Evolutionary conservation across 2,329 filamentous ascomycete species (phyloP).

Genomic region (Colletotrichum karsti): DNA sequence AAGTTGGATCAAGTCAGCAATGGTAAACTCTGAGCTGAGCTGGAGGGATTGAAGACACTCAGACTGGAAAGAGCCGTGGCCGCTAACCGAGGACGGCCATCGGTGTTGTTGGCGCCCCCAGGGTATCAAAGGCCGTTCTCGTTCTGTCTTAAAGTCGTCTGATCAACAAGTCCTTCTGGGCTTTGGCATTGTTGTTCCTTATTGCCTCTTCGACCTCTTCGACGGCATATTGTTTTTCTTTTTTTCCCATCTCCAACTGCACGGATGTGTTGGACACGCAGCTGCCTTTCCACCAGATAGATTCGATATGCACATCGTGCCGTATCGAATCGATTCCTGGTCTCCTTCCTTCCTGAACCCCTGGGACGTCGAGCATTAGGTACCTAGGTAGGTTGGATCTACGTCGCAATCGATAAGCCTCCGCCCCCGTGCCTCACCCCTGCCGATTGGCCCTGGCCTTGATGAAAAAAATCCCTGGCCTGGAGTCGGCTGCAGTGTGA

Average conservation of each 20-base stretch:
- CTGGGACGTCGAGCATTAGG: background rate
- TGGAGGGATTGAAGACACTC: too few relatives aligned
- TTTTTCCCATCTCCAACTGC: background rate
- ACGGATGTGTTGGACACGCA: background rate
- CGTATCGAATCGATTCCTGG: background rate
- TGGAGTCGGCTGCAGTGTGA: background rate
- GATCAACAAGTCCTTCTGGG: background rate
- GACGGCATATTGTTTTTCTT: background rate
- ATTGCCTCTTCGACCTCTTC: background rate
- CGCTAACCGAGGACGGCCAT: background rate
- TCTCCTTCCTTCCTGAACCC: background rate
- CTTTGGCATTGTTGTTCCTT: background rate
- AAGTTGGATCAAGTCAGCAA: background rate
- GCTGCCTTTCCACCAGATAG: background rate
- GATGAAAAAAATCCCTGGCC: conserved; percentile 7
- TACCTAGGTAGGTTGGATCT: too few relatives aligned
- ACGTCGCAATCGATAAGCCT: conserved; percentile 19
- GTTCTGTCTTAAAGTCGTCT: conserved; percentile 9
- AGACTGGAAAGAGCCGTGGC: background rate
- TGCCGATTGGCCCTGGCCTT: conserved; percentile 14
- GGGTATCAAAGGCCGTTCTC: background rate
- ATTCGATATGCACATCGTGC: too few relatives aligned
- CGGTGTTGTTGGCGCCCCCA: background rate
- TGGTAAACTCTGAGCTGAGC: too few relatives aligned
- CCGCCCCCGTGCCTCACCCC: conserved; percentile 8